Conservation (phyloP, 2,329 filamentous ascomycete species). For the Juglanconis juglandina region DNA sequence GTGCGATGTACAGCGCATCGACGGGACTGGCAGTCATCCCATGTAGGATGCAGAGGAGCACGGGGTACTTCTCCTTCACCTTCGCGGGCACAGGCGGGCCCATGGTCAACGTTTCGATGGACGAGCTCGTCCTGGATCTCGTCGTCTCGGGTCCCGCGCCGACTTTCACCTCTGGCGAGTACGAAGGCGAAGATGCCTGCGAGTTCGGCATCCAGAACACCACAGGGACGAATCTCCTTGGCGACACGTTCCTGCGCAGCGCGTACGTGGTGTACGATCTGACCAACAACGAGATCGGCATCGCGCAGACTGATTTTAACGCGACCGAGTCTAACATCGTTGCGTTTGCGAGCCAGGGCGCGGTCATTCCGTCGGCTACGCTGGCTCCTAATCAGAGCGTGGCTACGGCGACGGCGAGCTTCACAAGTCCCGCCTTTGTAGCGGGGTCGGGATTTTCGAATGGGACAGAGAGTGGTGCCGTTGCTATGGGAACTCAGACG, state of each 20-base stretch:
- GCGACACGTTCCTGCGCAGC: conserved; percentile 57
- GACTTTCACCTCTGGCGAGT: conserved; percentile 37
- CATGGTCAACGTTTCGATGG: conserved; percentile 50
- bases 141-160: conserved; percentile 30
- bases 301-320: conserved; percentile 56
- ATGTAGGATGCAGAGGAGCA: conserved; percentile 43
- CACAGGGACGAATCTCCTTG: conserved; percentile 42
- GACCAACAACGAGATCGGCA: conserved; percentile 52
- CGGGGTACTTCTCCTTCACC: conserved; percentile 52
- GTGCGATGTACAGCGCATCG: conserved; percentile 42
- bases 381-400: conserved; percentile 38
- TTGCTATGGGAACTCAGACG: conserved; percentile 18
- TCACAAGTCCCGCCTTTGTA: conserved; percentile 30
- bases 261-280: conserved; percentile 61
- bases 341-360: conserved; percentile 46
- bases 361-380: conserved; percentile 49
- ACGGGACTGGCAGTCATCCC: conserved; percentile 44
- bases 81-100: conserved; percentile 48
- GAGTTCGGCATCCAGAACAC: conserved; percentile 56
- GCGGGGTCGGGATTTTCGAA: conserved; percentile 36
- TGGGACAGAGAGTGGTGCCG: conserved; percentile 19
- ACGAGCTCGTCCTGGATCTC: conserved; percentile 52
- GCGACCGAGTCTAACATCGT: conserved; percentile 47
- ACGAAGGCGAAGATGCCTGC: conserved; percentile 46
- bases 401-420: conserved; percentile 23